A percentile compares a stretch with the other conserved stretches of the same genome.
Evolutionary conservation across 176 grass and related monocot species (phyloP).

Genomic region (Aegilops longissima): DNA sequence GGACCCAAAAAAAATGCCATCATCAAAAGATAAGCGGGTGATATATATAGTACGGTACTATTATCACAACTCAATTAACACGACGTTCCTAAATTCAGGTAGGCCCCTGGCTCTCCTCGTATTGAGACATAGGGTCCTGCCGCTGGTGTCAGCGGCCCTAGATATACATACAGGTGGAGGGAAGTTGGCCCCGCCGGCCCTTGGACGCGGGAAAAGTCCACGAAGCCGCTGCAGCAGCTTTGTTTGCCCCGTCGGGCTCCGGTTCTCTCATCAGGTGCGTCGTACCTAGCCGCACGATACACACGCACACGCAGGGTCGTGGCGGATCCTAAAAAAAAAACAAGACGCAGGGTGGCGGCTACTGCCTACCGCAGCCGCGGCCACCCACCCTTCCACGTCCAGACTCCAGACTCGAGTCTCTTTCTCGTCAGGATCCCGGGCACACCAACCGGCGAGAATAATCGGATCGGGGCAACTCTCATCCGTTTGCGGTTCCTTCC

Average conservation of each 20-base stretch:
- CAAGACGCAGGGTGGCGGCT: not conserved
- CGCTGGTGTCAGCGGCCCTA: too few relatives aligned
- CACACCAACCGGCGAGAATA: not conserved
- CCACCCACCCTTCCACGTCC: not conserved
- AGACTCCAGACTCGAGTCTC: not conserved
- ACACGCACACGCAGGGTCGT: too few relatives aligned
- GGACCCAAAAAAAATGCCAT: not conserved
- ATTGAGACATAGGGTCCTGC: not conserved
- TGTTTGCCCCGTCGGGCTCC: not conserved
- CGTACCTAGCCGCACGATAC: not conserved
- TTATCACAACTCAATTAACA: too few relatives aligned
- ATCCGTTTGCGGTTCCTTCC: too few relatives aligned
- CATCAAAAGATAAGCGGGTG: too few relatives aligned
- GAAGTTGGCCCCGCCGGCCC: not conserved
- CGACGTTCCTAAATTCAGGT: not conserved
- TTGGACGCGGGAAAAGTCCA: slow-evolving; percentile 31
- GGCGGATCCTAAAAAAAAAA: too few relatives aligned
- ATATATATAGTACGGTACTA: too few relatives aligned
- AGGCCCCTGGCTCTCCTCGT: not conserved
- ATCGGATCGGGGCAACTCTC: not conserved
- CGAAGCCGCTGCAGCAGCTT: not conserved
- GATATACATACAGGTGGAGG: too few relatives aligned
- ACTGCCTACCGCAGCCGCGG: not conserved
- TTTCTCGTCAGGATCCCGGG: not conserved
- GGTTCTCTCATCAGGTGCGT: not conserved